phyloP scores from a whole-genome alignment of 495 filamentous ascomycete genomes.

The Thozetella sp. region DNA sequence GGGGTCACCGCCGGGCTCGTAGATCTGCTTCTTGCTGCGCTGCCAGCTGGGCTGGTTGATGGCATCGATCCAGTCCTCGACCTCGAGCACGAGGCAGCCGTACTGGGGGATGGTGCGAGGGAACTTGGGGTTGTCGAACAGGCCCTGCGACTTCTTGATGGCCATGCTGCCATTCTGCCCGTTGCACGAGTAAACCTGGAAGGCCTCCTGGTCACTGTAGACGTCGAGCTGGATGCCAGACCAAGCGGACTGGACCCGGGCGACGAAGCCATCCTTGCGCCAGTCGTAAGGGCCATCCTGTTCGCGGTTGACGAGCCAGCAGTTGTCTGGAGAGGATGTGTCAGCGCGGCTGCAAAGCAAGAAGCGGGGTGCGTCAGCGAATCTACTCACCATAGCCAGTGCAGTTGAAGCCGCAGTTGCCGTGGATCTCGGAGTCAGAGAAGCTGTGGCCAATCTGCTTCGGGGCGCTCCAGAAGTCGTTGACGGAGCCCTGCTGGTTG shows the following conservation, averaged over 20 bases:
- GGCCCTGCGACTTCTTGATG: slow-evolving; percentile 67
- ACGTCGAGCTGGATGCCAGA: slow-evolving; percentile 76
- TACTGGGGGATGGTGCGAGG: slow-evolving; percentile 60
- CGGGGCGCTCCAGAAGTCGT: slow-evolving; percentile 75
- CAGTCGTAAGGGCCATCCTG: slow-evolving; percentile 60
- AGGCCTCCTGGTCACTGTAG: slow-evolving; percentile 72
- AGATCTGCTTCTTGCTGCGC: slow-evolving; percentile 61
- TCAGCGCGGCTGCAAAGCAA: not conserved
- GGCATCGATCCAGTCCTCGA: slow-evolving; percentile 76
- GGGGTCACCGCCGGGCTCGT: slow-evolving; percentile 60
- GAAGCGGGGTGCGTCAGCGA: not conserved
- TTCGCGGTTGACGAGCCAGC: slow-evolving; percentile 46
- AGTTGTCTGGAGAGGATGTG: slow-evolving; percentile 40
- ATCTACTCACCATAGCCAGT: slow-evolving; percentile 69
- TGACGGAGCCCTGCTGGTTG: slow-evolving; percentile 58
- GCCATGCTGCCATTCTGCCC: slow-evolving; percentile 68
- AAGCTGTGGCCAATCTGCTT: slow-evolving; percentile 77
- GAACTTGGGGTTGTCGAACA: slow-evolving; percentile 32
- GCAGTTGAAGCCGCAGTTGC: slow-evolving; percentile 72
- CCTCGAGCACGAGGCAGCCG: slow-evolving; percentile 72
- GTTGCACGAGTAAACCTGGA: slow-evolving; percentile 79
- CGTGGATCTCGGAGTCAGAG: slow-evolving; percentile 49
- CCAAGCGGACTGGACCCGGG: slow-evolving; percentile 61
- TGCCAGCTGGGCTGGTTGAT: slow-evolving; percentile 84
- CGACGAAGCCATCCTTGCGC: slow-evolving; percentile 56